Evolutionary conservation across 176 grass and related monocot genomes (phyloP), one percentile per base, ranked within the genome.

Genomic region (Puya raimondii): DNA sequence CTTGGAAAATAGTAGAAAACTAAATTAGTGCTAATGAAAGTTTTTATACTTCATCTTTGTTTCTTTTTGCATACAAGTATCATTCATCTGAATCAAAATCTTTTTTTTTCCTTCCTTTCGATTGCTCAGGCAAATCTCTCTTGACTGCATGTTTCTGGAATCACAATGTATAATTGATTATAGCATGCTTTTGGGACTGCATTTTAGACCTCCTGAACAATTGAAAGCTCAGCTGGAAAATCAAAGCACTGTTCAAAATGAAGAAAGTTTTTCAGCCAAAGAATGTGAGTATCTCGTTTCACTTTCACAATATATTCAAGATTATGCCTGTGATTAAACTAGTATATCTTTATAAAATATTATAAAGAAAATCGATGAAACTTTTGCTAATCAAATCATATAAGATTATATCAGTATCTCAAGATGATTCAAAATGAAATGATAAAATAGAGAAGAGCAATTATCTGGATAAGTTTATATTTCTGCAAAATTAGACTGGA

Each of bases 91-190:
- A 69, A 71, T 9, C 20, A 20, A 13, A 64, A 10, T n/a, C n/a
- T 75, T 15, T 76, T 9, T 76, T 50, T 17, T 72, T 56, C 51
- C 51, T 51, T 79, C 65, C 27, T 49, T 70, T 79, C 33, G 33
- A 42, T 42, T 92, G 78, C 61, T 18, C 80, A 97, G 94, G 82
- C 94, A 97, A 85, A 97, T 97, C 72, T 87, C 74, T 83, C 74
- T 97, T 66, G 94, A 97, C 65, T 88, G 80, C 67, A 93, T 85
- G 86, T 97, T 97, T 82, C 71, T 97, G 69, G 94, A 97, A 82
- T 97, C 89, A 53, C 94, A 97, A 78, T 87, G 71, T 69, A 97
- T 97, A 80, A 92, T 97, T 25, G 94, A 97, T 70, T 97, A 97
- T 77, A 97, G 94, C 84, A 90, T 97, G 89, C 66, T 97, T 63